These are phyloP conservation scores for Puccinellia tenuiflora DNA, from an alignment of 176 grass and related monocot genomes.

Conservation along the genomic window DNA sequence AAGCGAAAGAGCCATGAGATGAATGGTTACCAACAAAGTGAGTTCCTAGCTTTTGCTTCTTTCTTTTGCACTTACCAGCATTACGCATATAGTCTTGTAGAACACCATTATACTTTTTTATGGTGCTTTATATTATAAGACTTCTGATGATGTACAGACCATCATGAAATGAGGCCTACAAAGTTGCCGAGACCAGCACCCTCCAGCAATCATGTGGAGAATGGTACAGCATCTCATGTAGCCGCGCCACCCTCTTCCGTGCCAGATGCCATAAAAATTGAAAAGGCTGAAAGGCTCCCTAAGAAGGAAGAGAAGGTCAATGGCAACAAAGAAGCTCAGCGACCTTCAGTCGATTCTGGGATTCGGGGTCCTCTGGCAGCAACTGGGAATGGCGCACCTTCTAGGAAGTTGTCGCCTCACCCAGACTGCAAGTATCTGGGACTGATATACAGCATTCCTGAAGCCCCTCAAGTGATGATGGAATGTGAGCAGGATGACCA, in stretches of 20 bases:
- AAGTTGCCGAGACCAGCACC: conserved; percentile 51
- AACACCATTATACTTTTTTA: conserved; percentile 43
- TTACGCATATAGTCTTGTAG: conserved; percentile 33
- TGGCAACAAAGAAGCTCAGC: conserved; percentile 40
- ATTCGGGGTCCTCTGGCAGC: conserved; percentile 15
- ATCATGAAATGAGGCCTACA: conserved; percentile 44
- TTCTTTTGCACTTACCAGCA: conserved; percentile 16
- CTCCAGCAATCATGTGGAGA: conserved; percentile 52
- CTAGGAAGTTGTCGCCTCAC: conserved; percentile 37
- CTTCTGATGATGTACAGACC: conserved; percentile 67
- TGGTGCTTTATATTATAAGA: conserved; percentile 60
- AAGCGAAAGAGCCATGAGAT: conserved; percentile 68
- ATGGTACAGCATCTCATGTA: conserved; percentile 62
- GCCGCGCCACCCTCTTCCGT: conserved; percentile 48
- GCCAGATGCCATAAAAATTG: conserved; percentile 34
- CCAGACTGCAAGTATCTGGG: conserved; percentile 52
- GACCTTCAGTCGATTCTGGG: conserved; percentile 18
- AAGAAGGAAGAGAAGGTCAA: conserved; percentile 56
- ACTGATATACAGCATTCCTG: conserved; percentile 60
- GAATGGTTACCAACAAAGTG: conserved; percentile 68
- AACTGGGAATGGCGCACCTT: conserved; percentile 18
- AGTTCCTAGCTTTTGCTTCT: conserved; percentile 38
- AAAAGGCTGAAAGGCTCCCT: conserved; percentile 38
- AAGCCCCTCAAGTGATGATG: conserved; percentile 41
- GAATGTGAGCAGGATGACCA: conserved; percentile 43